phyloP scores from a whole-genome alignment of 75 land plant species.

The Selaginella tamariscina region DNA sequence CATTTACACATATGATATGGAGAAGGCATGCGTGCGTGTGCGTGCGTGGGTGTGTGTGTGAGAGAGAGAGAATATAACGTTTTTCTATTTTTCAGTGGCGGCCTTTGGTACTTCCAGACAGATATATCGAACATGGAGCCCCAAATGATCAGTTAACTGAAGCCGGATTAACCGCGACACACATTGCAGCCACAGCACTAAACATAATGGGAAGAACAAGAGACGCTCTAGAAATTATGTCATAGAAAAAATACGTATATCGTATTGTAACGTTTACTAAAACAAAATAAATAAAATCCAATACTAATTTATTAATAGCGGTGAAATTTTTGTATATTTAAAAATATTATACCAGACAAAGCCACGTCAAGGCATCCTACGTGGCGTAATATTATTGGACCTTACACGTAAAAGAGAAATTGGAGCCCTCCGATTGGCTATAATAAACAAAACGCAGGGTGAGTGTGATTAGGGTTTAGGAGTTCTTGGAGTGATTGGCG shows the following conservation, averaged over 20 bases:
- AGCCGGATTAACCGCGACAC: constrained; percentile 76
- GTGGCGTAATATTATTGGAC: neutral
- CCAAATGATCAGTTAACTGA: constrained; percentile 56
- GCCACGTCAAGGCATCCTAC: neutral
- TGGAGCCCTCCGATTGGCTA: neutral
- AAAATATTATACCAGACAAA: neutral
- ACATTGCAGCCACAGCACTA: constrained; percentile 86
- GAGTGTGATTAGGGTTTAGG: neutral
- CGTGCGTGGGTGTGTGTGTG: no score
- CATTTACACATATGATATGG: no score
- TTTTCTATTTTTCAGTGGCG: constrained; percentile 67
- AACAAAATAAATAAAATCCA: no score
- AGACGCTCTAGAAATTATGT: constrained; percentile 78
- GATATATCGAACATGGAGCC: constrained; percentile 82
- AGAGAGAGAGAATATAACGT: no score
- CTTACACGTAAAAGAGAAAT: neutral
- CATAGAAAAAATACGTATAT: no score
- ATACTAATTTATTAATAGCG: no score
- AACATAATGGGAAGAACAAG: constrained; percentile 68
- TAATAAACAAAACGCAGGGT: neutral
- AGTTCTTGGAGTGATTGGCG: neutral
- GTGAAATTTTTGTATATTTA: no score
- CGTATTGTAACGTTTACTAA: no score
- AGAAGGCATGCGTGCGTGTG: no score
- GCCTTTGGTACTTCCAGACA: constrained; percentile 81